These are phyloP conservation scores for Nymphaea colorata DNA, from an alignment of 164 flowering plant genomes.

Conservation along the genomic window DNA sequence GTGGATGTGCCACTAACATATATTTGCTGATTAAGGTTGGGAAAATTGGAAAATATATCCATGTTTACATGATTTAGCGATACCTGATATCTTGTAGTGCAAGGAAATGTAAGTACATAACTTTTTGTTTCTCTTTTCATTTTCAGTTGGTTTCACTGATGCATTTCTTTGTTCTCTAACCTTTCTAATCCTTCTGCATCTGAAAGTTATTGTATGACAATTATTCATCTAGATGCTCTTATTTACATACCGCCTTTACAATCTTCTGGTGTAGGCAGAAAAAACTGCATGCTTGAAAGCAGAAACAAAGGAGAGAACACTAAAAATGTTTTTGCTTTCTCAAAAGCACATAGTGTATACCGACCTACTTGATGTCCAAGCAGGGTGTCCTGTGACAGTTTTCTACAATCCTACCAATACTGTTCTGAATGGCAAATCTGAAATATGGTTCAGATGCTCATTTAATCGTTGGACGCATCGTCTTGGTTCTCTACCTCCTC, in stretches of 20 bases:
- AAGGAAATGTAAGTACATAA: too few species aligned
- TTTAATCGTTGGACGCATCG: conserved; percentile 92
- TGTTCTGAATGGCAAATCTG: conserved; percentile 75
- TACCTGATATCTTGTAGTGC: too few species aligned
- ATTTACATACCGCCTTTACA: too few species aligned
- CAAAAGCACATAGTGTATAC: conserved; percentile 87
- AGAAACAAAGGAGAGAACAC: conserved; percentile 58
- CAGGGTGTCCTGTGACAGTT: conserved; percentile 60
- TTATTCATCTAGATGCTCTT: not conserved
- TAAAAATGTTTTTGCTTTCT: conserved; percentile 67
- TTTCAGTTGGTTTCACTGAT: too few species aligned
- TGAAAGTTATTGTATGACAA: too few species aligned
- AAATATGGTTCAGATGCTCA: conserved; percentile 89
- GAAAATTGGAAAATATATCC: too few species aligned
- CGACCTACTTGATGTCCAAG: conserved; percentile 83
- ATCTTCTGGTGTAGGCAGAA: conserved; percentile 45
- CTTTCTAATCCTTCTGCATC: too few species aligned
- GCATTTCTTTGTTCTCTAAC: too few species aligned
- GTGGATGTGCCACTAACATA: too few species aligned
- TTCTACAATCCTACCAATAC: conserved; percentile 84
- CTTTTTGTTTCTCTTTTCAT: too few species aligned
- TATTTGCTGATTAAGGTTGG: too few species aligned
- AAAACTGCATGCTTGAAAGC: conserved; percentile 72
- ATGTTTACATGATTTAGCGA: too few species aligned
- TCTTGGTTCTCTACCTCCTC: conserved; percentile 68